Evolutionary conservation across 106 monocot genomes (phyloP).

Genomic region (Dendrobium huoshanense): DNA sequence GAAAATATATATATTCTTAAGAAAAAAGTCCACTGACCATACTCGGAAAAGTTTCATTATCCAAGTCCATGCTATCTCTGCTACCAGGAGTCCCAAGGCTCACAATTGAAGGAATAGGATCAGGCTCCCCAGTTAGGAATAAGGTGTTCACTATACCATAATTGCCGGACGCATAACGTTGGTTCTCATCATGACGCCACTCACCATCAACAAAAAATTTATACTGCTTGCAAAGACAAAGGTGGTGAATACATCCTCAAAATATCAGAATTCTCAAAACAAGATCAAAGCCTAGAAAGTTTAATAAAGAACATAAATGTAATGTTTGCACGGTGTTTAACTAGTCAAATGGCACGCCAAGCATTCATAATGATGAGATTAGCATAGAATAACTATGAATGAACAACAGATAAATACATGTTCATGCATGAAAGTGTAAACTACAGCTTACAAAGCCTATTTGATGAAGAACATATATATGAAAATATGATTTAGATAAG

Average conservation of each 20-base stretch:
- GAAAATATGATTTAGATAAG: too few relatives aligned
- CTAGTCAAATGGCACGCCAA: not conserved
- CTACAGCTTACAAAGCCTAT: not conserved
- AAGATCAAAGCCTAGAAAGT: not conserved
- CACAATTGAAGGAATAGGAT: slow-evolving; percentile 26
- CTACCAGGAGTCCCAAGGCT: slow-evolving; percentile 21
- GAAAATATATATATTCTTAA: not conserved
- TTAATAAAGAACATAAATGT: not conserved
- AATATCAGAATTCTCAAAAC: not conserved
- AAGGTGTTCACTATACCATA: slow-evolving; percentile 69
- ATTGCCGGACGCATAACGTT: slow-evolving; percentile 39
- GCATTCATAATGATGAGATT: not conserved
- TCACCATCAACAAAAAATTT: slow-evolving; percentile 75
- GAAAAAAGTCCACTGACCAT: slow-evolving; percentile 21
- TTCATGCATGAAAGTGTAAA: not conserved
- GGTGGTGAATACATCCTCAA: not conserved
- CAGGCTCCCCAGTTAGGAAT: slow-evolving; percentile 33
- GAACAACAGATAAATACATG: not conserved
- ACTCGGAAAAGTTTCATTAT: slow-evolving; percentile 37
- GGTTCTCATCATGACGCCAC: slow-evolving; percentile 65
- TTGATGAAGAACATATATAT: too few relatives aligned
- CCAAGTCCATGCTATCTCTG: slow-evolving; percentile 58
- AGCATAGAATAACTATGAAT: not conserved
- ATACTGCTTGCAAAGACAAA: slow-evolving; percentile 33
- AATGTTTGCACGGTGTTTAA: not conserved